Evolutionary conservation across 2,329 filamentous ascomycete species (phyloP).

Genomic region (Colletotrichum sp.): DNA sequence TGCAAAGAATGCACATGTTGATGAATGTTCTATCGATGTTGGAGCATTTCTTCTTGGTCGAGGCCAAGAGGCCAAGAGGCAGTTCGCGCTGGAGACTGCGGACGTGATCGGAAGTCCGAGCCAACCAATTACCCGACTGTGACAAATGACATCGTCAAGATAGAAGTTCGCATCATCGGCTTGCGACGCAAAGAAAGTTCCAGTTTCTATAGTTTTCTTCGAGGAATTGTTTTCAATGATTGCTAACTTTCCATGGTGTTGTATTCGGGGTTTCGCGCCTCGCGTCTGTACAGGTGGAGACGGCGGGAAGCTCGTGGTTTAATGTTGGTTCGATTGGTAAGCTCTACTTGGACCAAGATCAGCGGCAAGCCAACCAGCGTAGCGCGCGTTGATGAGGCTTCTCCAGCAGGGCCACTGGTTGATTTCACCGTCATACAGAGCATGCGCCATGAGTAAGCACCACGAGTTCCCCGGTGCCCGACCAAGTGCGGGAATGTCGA

Average conservation of each 20-base stretch:
- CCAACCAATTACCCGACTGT: not conserved
- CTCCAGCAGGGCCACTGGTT: not conserved
- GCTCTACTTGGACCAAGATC: not conserved
- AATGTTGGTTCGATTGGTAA: slow-evolving; percentile 2
- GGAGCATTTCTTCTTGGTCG: not conserved
- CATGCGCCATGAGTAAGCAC: not conserved
- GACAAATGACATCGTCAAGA: not conserved
- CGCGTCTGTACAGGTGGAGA: not conserved
- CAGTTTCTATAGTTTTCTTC: not conserved
- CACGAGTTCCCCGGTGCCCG: not conserved
- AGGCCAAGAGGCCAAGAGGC: not conserved
- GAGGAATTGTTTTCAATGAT: not conserved
- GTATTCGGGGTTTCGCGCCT: not conserved
- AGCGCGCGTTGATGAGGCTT: not conserved
- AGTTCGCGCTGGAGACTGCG: not conserved
- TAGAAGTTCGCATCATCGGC: not conserved
- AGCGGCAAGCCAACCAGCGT: not conserved
- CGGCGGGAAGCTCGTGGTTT: not conserved
- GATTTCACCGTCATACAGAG: not conserved
- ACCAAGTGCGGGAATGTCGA: not conserved
- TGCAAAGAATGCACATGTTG: not conserved
- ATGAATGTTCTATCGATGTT: not conserved
- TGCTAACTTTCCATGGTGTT: not conserved
- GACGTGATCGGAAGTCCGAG: not conserved
- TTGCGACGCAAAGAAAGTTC: not conserved